These are phyloP conservation scores for Nicotiana benthamiana DNA, from an alignment of 257 asterid species.

Conservation along the genomic window DNA sequence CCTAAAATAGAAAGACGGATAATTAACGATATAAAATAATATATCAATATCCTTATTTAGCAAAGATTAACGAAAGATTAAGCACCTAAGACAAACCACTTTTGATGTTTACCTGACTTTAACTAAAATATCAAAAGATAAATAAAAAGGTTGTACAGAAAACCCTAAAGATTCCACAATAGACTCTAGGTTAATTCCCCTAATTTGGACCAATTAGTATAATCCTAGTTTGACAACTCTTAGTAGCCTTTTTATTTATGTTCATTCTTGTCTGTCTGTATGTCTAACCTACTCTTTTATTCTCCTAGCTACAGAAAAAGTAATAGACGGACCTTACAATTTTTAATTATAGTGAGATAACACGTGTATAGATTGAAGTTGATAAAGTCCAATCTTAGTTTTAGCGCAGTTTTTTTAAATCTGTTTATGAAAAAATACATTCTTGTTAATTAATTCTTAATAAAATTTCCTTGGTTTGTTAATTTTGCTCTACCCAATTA, in stretches of 20 bases:
- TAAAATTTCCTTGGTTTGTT: not conserved
- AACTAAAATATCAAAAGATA: no score
- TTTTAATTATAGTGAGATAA: not conserved
- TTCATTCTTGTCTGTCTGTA: not conserved
- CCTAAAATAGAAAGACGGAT: not conserved
- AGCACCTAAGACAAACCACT: not conserved
- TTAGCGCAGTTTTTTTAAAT: not conserved
- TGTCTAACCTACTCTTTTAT: not conserved
- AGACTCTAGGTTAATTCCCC: not conserved
- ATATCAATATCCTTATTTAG: not conserved
- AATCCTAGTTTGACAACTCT: constrained; percentile 2
- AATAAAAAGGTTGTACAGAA: not conserved
- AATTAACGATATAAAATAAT: not conserved
- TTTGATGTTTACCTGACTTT: not conserved
- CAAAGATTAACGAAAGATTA: not conserved
- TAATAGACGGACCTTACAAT: not conserved
- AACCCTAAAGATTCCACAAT: not conserved
- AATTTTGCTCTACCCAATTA: not conserved
- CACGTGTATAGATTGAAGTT: not conserved
- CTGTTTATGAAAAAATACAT: not conserved
- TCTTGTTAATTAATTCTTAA: no score
- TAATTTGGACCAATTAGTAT: not conserved
- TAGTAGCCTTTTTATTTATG: not conserved
- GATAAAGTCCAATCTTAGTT: not conserved
- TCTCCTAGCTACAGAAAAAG: not conserved